phyloP scores from a whole-genome alignment of 2,329 filamentous ascomycete species.

The Neurospora sp. region DNA sequence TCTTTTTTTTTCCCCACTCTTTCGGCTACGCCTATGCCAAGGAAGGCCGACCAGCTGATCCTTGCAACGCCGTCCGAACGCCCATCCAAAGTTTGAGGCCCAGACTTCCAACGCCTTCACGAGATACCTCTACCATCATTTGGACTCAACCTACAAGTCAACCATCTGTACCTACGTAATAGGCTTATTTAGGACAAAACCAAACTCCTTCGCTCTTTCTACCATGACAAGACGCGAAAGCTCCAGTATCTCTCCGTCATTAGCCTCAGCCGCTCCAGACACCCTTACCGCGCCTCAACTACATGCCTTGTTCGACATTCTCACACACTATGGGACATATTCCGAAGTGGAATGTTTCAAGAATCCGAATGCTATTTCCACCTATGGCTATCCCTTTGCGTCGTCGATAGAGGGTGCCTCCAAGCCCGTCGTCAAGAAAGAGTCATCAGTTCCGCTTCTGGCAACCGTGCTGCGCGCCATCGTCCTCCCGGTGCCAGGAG shows the following conservation, averaged over 20 bases:
- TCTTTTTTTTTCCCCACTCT: neutral
- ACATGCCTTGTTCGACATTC: constrained; percentile 47
- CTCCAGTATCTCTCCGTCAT: neutral
- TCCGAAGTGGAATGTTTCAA: constrained; percentile 66
- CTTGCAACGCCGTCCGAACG: neutral
- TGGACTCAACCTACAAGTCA: neutral
- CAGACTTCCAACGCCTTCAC: neutral
- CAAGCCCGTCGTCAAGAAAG: neutral
- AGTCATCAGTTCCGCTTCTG: constrained; percentile 52
- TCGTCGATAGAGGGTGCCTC: constrained; percentile 8
- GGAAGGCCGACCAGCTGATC: neutral
- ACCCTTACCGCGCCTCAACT: constrained; percentile 30
- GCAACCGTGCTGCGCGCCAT: constrained; percentile 59
- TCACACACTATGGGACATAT: constrained; percentile 50
- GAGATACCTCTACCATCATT: neutral
- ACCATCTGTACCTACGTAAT: neutral
- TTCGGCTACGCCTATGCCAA: neutral
- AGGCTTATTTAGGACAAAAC: neutral
- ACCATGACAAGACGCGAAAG: neutral
- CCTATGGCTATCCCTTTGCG: constrained; percentile 62
- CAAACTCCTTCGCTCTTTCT: neutral
- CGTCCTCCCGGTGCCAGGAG: constrained; percentile 54
- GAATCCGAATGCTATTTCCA: constrained; percentile 48
- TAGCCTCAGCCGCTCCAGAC: constrained; percentile 1
- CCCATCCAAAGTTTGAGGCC: neutral